These are phyloP conservation scores for Penicillium fimorum DNA, from an alignment of 495 filamentous ascomycete genomes.

Conservation along the genomic window DNA sequence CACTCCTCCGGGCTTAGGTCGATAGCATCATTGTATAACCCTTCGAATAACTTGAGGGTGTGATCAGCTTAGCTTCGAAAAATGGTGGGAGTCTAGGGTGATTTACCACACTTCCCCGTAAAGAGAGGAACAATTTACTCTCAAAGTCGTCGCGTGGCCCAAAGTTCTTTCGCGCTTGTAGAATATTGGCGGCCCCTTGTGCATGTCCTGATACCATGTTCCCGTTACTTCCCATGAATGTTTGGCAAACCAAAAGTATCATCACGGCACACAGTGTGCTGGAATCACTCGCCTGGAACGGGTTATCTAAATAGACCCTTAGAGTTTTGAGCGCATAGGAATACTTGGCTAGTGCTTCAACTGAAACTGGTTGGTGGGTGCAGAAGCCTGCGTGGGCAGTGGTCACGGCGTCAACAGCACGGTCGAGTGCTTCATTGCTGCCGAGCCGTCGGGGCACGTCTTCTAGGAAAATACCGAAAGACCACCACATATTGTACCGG, in stretches of 20 bases:
- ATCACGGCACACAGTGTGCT: constrained; percentile 48
- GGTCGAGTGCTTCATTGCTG: constrained; percentile 42
- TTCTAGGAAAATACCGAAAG: constrained; percentile 40
- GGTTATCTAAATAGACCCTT: constrained; percentile 38
- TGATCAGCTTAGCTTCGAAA: constrained; percentile 8
- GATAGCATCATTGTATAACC: constrained; percentile 40
- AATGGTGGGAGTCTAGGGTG: background rate
- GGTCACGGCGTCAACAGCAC: constrained; percentile 37
- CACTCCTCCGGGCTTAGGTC: constrained; percentile 36
- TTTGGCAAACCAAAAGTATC: constrained; percentile 41
- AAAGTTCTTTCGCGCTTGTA: constrained; percentile 36
- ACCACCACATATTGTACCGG: constrained; percentile 43
- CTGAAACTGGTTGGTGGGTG: constrained; percentile 11
- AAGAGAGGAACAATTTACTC: constrained; percentile 32
- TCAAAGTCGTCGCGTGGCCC: constrained; percentile 40
- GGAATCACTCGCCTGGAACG: constrained; percentile 31
- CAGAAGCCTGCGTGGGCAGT: constrained; percentile 34
- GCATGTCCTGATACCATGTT: constrained; percentile 35
- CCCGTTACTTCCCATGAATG: constrained; percentile 22
- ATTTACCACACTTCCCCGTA: constrained; percentile 43
- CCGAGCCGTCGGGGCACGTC: constrained; percentile 42
- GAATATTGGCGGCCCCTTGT: constrained; percentile 41
- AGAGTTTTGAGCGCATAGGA: constrained; percentile 36
- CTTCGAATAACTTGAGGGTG: constrained; percentile 38
- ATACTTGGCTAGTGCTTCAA: constrained; percentile 36